Evolutionary conservation across 768 basidiomycete species (phyloP).

Genomic region (Peribolospora kevripleyi): DNA sequence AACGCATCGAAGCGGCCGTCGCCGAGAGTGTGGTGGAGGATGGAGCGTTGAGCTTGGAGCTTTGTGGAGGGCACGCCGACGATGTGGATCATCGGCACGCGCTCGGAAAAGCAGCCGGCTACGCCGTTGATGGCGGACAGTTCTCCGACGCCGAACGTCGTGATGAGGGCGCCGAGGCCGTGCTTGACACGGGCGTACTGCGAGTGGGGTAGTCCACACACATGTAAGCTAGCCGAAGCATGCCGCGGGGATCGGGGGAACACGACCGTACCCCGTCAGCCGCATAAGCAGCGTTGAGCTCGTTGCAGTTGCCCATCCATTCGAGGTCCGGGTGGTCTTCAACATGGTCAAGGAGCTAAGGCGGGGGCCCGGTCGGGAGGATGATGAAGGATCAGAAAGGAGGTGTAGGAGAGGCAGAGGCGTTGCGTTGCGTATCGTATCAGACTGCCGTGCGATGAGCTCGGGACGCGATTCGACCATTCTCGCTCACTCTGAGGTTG

Average conservation of each 20-base stretch:
- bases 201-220: slow-evolving; percentile 22
- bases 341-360: slow-evolving; percentile 41
- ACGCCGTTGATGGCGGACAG: slow-evolving; percentile 65
- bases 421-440: not conserved
- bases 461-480: slow-evolving; percentile 5
- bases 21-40: slow-evolving; percentile 73
- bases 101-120: slow-evolving; percentile 40
- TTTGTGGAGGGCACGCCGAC: slow-evolving; percentile 55
- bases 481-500: slow-evolving; percentile 4
- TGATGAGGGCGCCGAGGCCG: slow-evolving; percentile 40
- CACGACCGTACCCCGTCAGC: slow-evolving; percentile 28
- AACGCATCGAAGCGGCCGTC: slow-evolving; percentile 68
- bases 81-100: slow-evolving; percentile 71
- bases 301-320: slow-evolving; percentile 52
- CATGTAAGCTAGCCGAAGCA: not conserved
- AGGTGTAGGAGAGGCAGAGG: not conserved
- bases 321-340: slow-evolving; percentile 15
- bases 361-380: not conserved
- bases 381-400: too few species aligned
- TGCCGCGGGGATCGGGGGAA: not conserved
- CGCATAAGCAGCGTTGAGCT: slow-evolving; percentile 70
- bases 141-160: slow-evolving; percentile 86
- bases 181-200: slow-evolving; percentile 62
- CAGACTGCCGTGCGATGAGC: slow-evolving; percentile 7
- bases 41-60: slow-evolving; percentile 38